Conservation (phyloP, 2,329 filamentous ascomycete genomes). For the Fusarium sambucinum region DNA sequence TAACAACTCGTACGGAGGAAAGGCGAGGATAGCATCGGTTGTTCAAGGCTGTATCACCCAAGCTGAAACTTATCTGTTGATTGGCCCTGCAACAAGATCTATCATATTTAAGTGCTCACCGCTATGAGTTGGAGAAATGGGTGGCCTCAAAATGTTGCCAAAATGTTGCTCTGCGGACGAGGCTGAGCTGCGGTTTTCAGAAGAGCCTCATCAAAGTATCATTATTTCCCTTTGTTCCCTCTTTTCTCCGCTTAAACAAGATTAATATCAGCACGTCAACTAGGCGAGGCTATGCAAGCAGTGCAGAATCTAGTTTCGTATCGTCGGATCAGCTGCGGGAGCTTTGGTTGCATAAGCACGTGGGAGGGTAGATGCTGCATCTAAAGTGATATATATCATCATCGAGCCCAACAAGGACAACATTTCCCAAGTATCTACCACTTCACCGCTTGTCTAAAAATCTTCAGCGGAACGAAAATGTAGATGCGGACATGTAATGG, state of each 20-base stretch:
- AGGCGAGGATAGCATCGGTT: not conserved
- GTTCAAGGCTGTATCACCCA: not conserved
- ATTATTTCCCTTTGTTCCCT: not conserved
- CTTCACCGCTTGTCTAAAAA: slow-evolving; percentile 17
- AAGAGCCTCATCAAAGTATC: slow-evolving; percentile 16
- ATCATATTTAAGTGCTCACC: slow-evolving; percentile 8
- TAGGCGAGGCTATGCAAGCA: slow-evolving; percentile 12
- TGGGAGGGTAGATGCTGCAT: no score
- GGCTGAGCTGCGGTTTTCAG: slow-evolving; percentile 3
- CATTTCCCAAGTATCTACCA: not conserved
- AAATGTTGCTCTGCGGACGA: not conserved
- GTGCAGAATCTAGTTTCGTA: slow-evolving; percentile 16
- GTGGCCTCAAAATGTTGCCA: slow-evolving; percentile 20
- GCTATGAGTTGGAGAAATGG: slow-evolving; percentile 6
- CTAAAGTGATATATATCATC: not conserved
- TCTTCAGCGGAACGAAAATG: slow-evolving; percentile 4
- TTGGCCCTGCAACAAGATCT: not conserved
- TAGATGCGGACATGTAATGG: not conserved
- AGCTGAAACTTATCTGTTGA: not conserved
- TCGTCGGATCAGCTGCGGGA: slow-evolving; percentile 7
- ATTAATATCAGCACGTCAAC: not conserved
- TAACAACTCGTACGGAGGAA: not conserved
- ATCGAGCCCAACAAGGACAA: not conserved
- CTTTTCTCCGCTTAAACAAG: not conserved
- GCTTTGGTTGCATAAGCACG: not conserved